Conservation (phyloP, 208 protist genomes). For the Borovskyia barvae region DNA sequence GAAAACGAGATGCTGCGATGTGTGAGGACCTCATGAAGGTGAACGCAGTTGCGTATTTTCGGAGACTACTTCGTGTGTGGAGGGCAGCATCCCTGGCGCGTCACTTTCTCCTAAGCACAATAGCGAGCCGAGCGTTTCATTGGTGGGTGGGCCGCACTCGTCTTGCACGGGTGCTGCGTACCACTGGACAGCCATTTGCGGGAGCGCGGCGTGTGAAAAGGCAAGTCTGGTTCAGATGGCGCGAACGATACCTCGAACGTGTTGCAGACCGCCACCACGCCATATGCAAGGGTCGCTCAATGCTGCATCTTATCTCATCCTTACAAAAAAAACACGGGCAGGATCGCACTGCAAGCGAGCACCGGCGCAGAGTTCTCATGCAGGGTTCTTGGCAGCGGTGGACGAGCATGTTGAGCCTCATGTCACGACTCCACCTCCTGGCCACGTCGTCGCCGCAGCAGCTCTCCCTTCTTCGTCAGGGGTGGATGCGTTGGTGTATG, state of each 20-base stretch:
- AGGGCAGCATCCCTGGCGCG: slow-evolving; percentile 6
- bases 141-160: slow-evolving; percentile 4
- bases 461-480: neutral
- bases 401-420: neutral
- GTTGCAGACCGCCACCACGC: slow-evolving; percentile 2
- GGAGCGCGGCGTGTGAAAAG: slow-evolving; percentile 1
- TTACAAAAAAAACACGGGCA: neutral
- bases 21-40: slow-evolving; percentile 28
- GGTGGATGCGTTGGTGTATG: neutral
- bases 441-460: neutral
- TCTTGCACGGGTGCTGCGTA: slow-evolving; percentile 5
- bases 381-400: slow-evolving; percentile 1
- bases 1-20: slow-evolving; percentile 13
- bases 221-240: slow-evolving; percentile 17
- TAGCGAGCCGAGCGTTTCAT: slow-evolving; percentile 11
- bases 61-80: slow-evolving; percentile 15
- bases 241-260: neutral
- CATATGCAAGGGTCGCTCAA: neutral
- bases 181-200: slow-evolving; percentile 1
- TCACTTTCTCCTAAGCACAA: slow-evolving; percentile 6
- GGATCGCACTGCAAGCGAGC: neutral
- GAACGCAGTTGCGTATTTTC: slow-evolving; percentile 18
- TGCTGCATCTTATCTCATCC: slow-evolving; percentile 1
- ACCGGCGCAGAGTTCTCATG: neutral
- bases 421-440: neutral